Evolutionary conservation across 257 asterid species (phyloP).

Genomic region (Eustoma russellianum): DNA sequence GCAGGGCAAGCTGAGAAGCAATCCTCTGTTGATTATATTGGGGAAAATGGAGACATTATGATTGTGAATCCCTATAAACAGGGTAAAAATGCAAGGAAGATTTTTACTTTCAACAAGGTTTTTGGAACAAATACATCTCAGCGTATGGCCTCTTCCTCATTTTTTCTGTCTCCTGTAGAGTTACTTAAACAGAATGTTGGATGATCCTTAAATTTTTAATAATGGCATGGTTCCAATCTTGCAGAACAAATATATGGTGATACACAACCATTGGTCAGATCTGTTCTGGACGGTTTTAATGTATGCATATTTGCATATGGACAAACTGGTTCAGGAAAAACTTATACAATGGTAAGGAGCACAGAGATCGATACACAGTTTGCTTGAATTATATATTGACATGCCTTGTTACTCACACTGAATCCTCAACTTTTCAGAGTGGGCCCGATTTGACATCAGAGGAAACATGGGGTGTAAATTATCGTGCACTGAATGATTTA

Average conservation of each 20-base stretch:
- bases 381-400: too few relatives aligned
- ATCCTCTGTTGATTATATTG: conserved; percentile 77
- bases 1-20: conserved; percentile 45
- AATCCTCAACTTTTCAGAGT: conserved; percentile 40
- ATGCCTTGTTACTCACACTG: too few relatives aligned
- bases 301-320: conserved; percentile 92
- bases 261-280: conserved; percentile 68
- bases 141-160: conserved; percentile 32
- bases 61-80: conserved; percentile 71
- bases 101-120: conserved; percentile 75
- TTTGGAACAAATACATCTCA: conserved; percentile 64
- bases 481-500: conserved; percentile 77
- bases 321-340: conserved; percentile 92
- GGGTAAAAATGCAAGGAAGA: conserved; percentile 75
- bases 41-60: conserved; percentile 88
- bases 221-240: conserved; percentile 8
- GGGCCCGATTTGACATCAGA: conserved; percentile 85
- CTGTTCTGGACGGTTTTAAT: conserved; percentile 83
- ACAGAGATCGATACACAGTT: too few relatives aligned
- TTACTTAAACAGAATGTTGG: too few relatives aligned
- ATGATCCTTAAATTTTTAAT: conserved; percentile 9
- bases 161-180: not conserved
- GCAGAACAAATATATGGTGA: conserved; percentile 81
- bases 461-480: conserved; percentile 90
- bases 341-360: conserved; percentile 70